These are phyloP conservation scores for Aphanomyces invadans DNA, from an alignment of 352 stramenopile species.

Conservation along the genomic window DNA sequence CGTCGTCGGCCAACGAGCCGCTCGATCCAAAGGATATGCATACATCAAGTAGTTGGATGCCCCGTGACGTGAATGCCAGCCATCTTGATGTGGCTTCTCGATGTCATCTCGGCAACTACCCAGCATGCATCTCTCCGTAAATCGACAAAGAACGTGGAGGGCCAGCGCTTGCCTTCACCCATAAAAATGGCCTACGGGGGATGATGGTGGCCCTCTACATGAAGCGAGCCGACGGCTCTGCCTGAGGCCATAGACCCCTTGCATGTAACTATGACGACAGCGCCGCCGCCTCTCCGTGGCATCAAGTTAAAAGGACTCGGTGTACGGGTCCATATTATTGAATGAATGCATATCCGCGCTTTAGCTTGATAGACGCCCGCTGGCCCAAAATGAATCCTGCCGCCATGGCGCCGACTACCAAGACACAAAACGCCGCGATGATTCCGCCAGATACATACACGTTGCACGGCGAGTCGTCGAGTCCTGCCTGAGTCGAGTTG, in stretches of 20 bases:
- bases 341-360: not conserved
- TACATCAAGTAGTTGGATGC: not conserved
- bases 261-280: not conserved
- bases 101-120: no score
- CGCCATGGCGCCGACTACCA: not conserved
- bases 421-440: not conserved
- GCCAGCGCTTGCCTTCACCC: no score
- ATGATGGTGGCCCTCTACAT: no score
- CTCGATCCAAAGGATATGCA: not conserved
- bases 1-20: not conserved
- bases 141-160: no score
- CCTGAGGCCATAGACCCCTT: no score
- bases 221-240: no score
- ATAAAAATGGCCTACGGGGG: no score
- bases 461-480: not conserved
- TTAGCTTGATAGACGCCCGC: not conserved
- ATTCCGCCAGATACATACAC: not conserved
- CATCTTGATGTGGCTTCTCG: no score
- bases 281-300: not conserved
- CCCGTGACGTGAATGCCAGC: no score
- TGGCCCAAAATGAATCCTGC: not conserved
- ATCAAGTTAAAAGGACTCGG: not conserved
- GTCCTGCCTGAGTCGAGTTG: slow-evolving; percentile 14
- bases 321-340: not conserved
- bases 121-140: no score